Conservation (phyloP, 116 monocot species). For the Posidonia oceanica region DNA sequence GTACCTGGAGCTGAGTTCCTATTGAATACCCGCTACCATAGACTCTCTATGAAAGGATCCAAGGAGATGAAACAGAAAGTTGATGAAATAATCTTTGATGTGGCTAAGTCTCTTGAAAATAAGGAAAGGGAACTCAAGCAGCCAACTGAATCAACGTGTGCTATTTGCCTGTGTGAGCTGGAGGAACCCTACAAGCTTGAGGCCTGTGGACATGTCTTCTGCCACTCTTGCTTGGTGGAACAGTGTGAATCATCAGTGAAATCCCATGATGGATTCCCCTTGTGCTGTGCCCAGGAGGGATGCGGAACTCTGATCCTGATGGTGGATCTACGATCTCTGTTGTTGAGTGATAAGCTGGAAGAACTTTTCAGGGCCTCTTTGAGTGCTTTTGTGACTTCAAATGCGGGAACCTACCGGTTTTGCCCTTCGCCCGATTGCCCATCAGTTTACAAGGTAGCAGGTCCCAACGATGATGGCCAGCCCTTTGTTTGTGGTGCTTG, state of each 20-base stretch:
- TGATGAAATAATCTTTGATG: conserved; percentile 39
- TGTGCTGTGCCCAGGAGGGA: conserved; percentile 52
- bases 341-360: conserved; percentile 42
- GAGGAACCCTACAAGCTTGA: conserved; percentile 77
- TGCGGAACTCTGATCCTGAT: conserved; percentile 44
- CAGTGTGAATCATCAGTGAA: conserved; percentile 68
- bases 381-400: conserved; percentile 50
- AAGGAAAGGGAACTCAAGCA: not conserved
- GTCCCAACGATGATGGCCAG: not conserved
- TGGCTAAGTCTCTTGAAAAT: conserved; percentile 21
- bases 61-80: conserved; percentile 56
- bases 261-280: conserved; percentile 67
- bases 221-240: conserved; percentile 57
- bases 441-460: conserved; percentile 43
- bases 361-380: conserved; percentile 85
- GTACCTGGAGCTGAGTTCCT: conserved; percentile 42
- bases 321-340: conserved; percentile 44
- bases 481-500: conserved; percentile 66
- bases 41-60: conserved; percentile 42
- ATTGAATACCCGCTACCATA: conserved; percentile 51
- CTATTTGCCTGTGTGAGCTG: conserved; percentile 80
- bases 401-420: conserved; percentile 48
- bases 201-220: conserved; percentile 65
- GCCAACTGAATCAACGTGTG: conserved; percentile 37
- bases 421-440: conserved; percentile 95